phyloP scores from a whole-genome alignment of 768 basidiomycete genomes.

The Leccinellum luteum region DNA sequence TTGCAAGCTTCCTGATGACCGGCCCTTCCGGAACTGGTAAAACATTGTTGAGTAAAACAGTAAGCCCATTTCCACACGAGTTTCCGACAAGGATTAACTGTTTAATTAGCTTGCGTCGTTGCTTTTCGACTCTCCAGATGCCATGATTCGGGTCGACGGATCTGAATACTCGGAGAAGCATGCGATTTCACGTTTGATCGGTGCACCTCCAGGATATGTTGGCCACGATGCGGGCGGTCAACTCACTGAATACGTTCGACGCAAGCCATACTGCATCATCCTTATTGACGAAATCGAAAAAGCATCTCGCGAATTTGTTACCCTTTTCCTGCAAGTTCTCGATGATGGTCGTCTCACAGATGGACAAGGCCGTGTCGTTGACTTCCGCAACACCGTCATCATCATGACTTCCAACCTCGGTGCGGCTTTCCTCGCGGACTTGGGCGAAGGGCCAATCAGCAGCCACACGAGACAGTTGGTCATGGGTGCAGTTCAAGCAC shows the following conservation, averaged over 20 bases:
- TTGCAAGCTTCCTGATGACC: constrained; percentile 90
- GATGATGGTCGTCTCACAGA: constrained; percentile 93
- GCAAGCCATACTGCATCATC: constrained; percentile 86
- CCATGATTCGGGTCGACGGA: constrained; percentile 90
- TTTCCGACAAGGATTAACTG: neutral
- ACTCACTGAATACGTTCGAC: constrained; percentile 88
- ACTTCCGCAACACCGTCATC: constrained; percentile 90
- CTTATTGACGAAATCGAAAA: constrained; percentile 92
- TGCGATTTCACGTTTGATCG: constrained; percentile 67
- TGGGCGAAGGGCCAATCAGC: constrained; percentile 68
- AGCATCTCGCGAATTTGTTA: constrained; percentile 73
- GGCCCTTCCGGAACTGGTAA: constrained; percentile 93
- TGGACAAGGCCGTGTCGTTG: constrained; percentile 85
- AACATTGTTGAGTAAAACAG: constrained; percentile 87
- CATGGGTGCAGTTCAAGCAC: constrained; percentile 72
- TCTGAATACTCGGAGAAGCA: constrained; percentile 91
- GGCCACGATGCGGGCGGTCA: constrained; percentile 90
- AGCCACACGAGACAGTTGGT: constrained; percentile 62
- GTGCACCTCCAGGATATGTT: constrained; percentile 82
- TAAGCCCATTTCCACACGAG: constrained; percentile 35
- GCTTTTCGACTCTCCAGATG: constrained; percentile 87
- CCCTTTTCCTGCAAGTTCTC: constrained; percentile 77
- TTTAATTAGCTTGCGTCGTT: constrained; percentile 71
- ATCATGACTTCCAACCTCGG: constrained; percentile 95
- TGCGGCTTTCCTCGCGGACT: constrained; percentile 70